A percentile compares a stretch with the other conserved stretches of the same genome.
Evolutionary conservation across 352 stramenopile genomes (phyloP).

Genomic region (Globisporangium nagaii): DNA sequence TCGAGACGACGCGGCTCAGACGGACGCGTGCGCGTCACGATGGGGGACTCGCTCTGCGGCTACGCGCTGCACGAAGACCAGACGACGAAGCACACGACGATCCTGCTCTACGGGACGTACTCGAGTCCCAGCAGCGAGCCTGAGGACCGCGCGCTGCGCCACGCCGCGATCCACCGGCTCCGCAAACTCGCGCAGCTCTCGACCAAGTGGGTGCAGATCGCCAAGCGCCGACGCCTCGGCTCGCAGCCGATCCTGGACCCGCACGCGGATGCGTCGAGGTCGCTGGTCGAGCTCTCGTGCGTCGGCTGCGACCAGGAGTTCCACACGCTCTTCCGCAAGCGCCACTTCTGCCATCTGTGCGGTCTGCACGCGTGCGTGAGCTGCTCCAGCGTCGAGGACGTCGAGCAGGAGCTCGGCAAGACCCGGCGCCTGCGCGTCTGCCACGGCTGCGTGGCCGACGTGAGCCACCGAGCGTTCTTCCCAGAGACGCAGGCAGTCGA

Average conservation of each 20-base stretch:
- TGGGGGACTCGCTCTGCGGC: conserved; percentile 9
- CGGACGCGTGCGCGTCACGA: not conserved
- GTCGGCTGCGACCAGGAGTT: conserved; percentile 11
- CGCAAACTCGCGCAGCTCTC: conserved; percentile 12
- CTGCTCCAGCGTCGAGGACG: conserved; percentile 11
- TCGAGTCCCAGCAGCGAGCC: not conserved
- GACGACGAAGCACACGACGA: conserved; percentile 10
- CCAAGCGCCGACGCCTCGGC: conserved; percentile 5
- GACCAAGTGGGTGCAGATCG: conserved; percentile 14
- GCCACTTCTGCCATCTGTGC: conserved; percentile 12
- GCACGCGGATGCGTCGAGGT: conserved; percentile 4
- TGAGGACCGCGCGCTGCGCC: conserved; percentile 1
- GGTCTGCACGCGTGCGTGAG: conserved; percentile 9
- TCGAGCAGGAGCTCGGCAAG: conserved; percentile 8
- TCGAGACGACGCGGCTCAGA: not conserved
- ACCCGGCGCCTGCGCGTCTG: conserved; percentile 8
- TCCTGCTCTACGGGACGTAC: conserved; percentile 16
- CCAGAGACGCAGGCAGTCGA: not conserved
- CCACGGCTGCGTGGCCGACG: conserved; percentile 2
- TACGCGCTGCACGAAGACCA: conserved; percentile 21
- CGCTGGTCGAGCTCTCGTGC: conserved; percentile 10
- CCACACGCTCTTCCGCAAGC: conserved; percentile 10
- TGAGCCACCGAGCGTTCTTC: not conserved
- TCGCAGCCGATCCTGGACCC: conserved; percentile 9
- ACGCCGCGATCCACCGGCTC: conserved; percentile 8